A percentile compares a stretch with the other conserved stretches of the same genome.
Conservation (phyloP, 805 yeast species). For the Kluyveromyces siamensis region DNA sequence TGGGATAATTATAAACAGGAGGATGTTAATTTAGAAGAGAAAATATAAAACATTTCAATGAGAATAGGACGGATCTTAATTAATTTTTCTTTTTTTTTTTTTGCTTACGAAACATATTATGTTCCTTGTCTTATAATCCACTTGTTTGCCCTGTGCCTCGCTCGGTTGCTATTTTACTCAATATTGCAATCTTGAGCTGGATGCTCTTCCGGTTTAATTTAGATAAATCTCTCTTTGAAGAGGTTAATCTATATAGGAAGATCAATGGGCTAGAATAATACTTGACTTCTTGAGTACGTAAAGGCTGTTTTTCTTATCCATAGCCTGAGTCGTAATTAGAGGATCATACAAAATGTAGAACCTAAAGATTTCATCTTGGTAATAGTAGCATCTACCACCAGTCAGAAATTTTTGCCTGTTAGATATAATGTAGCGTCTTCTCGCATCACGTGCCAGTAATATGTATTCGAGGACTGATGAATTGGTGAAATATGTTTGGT, state of each 20-base stretch:
- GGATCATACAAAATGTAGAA: neutral
- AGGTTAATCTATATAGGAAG: neutral
- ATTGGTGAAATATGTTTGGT: no score
- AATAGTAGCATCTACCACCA: no score
- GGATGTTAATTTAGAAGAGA: slow-evolving; percentile 56
- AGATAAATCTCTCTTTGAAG: neutral
- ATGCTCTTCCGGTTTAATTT: slow-evolving; percentile 23
- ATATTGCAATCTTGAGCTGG: slow-evolving; percentile 53
- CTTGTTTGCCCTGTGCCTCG: slow-evolving; percentile 53
- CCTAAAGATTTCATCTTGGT: neutral
- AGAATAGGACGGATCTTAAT: neutral
- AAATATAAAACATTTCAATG: neutral
- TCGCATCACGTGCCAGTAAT: neutral
- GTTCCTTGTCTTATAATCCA: neutral
- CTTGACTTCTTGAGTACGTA: slow-evolving; percentile 52
- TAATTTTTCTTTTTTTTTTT: neutral
- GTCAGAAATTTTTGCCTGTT: no score
- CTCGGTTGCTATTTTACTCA: slow-evolving; percentile 35
- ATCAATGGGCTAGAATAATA: slow-evolving; percentile 41
- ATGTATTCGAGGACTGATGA: no score
- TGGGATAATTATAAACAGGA: slow-evolving; percentile 86
- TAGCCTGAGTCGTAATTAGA: slow-evolving; percentile 1
- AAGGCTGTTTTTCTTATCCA: slow-evolving; percentile 20
- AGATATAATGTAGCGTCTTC: neutral
- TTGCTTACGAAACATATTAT: neutral